Evolutionary conservation across 2,329 filamentous ascomycete genomes (phyloP), one percentile per base, ranked within the genome.

Genomic region (Coniella lustricola): DNA sequence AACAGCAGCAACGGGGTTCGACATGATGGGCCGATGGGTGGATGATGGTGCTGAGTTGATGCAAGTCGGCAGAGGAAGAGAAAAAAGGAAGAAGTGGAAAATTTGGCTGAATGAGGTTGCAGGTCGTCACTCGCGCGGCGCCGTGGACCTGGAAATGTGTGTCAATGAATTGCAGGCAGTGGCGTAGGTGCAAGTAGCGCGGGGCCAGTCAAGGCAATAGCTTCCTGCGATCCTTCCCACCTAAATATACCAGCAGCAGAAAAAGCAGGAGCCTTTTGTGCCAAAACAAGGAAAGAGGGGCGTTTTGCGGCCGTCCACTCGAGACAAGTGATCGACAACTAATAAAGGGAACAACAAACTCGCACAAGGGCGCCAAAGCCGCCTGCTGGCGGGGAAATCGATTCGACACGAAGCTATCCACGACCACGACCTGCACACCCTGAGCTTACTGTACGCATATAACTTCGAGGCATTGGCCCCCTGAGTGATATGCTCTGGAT

Each of bases 1-100:
- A 69, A 76, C 75, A 47, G 58, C 68, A 60, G 54, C 40, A 25
- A 48, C 33, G 8, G 48, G 16, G 35, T 52, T 53, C 13, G 51
- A 51, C 51, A 52, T 52, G 43, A 12, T 44, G 50, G 46, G 40
- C 40, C 16, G 16, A 17, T 42, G 4, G 29, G 4, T 41, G 3
- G 22, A 25, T 22, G 13, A 20, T 29, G 25, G 5, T 29, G 25
- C 10, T 29, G 25, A 5, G 25, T 29, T 29, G 5, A 5, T 10
- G 5, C 25, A 29, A 29, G 10, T 35, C 7, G 13, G 33, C 7
- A 35, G 13, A 35, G 7, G 13, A 16, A 16, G 14, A 14, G 33
- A 13, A 16, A 35, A 35, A 35, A 35, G 14, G 14, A 13, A 35
- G 33, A 35, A 14, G 14, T 7, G 12, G 33, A 35, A 35, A 35